These are phyloP conservation scores for Candida pseudofarinosa DNA, from an alignment of 805 yeast species.

Conservation along the genomic window DNA sequence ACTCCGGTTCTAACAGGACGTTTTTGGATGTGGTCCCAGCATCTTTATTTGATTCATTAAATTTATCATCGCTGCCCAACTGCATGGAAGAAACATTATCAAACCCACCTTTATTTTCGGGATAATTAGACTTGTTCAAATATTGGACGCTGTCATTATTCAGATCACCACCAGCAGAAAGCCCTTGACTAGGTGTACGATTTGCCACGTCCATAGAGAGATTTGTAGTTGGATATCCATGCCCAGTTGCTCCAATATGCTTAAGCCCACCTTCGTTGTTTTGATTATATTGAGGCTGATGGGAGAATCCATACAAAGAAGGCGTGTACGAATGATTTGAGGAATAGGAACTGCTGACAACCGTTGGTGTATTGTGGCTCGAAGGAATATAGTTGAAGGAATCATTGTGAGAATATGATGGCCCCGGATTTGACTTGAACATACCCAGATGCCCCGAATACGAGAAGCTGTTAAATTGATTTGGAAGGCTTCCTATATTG, in stretches of 20 bases:
- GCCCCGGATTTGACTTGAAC: not conserved
- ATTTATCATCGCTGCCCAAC: not conserved
- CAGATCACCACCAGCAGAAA: not conserved
- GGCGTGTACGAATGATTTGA: constrained; percentile 37
- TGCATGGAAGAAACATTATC: not conserved
- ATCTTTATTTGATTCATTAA: not conserved
- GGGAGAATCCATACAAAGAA: constrained; percentile 9
- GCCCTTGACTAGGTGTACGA: constrained; percentile 8
- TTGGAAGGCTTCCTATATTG: not conserved
- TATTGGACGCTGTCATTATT: not conserved
- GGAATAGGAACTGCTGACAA: constrained; percentile 39
- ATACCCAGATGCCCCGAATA: constrained; percentile 3
- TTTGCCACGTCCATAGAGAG: constrained; percentile 46
- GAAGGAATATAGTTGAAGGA: constrained; percentile 33
- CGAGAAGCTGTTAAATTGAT: constrained; percentile 3
- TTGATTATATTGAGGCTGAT: constrained; percentile 1
- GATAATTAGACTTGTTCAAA: not conserved
- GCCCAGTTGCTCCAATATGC: constrained; percentile 17
- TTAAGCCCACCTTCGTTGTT: constrained; percentile 8
- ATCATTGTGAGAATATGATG: constrained; percentile 7
- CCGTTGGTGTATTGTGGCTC: constrained; percentile 41
- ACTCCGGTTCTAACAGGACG: not conserved
- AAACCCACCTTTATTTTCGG: not conserved
- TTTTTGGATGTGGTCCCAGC: not conserved
- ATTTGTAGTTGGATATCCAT: constrained; percentile 52